Percentiles rank a stretch among this genome's conserved stretches.
These are phyloP conservation scores for Zygoascus meyerae DNA, from an alignment of 1,139 yeast genomes.

Conservation along the genomic window DNA sequence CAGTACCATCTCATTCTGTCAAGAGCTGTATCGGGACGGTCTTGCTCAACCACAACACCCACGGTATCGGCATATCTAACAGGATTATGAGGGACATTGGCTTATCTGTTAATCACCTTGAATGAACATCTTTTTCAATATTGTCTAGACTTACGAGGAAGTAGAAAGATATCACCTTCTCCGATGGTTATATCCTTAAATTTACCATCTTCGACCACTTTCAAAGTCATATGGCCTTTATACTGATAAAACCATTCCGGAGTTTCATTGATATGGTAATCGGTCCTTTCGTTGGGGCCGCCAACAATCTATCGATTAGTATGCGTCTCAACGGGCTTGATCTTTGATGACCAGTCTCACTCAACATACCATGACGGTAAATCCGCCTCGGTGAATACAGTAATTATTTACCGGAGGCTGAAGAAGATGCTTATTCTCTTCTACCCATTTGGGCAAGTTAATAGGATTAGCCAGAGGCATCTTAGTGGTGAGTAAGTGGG, in stretches of 20 bases:
- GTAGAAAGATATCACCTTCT: conserved; percentile 82
- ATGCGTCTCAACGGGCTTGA: not conserved
- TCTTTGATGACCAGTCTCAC: conserved; percentile 2
- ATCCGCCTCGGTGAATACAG: conserved; percentile 87
- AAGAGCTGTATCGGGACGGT: conserved; percentile 62
- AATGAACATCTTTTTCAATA: too few species aligned
- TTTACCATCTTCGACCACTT: conserved; percentile 76
- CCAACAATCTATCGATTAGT: conserved; percentile 53
- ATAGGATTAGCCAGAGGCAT: conserved; percentile 63
- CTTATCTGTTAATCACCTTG: too few species aligned
- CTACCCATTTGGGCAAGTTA: conserved; percentile 73
- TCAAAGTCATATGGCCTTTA: conserved; percentile 78
- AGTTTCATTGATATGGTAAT: conserved; percentile 87
- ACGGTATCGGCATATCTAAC: conserved; percentile 80
- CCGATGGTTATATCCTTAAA: conserved; percentile 69
- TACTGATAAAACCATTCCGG: conserved; percentile 91
- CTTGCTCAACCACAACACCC: conserved; percentile 93
- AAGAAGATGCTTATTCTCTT: conserved; percentile 64
- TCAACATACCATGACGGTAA: conserved; percentile 67
- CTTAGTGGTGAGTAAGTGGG: conserved; percentile 8
- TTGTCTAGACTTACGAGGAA: conserved; percentile 52
- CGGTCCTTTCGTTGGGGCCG: conserved; percentile 91
- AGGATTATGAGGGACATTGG: conserved; percentile 85
- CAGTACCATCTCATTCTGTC: conserved; percentile 89
- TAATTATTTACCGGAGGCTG: conserved; percentile 91